A percentile compares a stretch with the other conserved stretches of the same genome.
Evolutionary conservation across 371 early-diverging fungal genomes (phyloP).

Genomic region (Syncephalastrum racemosum): DNA sequence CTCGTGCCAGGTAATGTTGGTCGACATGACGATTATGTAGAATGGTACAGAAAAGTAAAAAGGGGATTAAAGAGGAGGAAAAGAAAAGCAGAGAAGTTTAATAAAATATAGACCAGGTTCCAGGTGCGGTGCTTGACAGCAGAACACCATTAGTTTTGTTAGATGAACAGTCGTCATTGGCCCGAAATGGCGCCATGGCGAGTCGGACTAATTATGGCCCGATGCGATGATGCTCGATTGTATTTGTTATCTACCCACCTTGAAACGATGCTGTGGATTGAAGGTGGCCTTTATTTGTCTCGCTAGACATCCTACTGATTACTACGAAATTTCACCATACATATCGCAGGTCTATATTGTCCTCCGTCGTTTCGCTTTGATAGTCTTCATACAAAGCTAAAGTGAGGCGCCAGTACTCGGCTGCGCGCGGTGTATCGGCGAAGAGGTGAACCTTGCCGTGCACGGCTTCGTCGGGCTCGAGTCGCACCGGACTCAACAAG

Average conservation of each 20-base stretch:
- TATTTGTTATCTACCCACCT: too few relatives aligned
- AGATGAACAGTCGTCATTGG: constrained; percentile 2
- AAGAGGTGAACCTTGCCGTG: constrained; percentile 16
- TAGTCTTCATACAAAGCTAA: background rate
- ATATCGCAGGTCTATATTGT: constrained; percentile 6
- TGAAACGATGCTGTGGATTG: too few relatives aligned
- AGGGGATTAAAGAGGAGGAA: background rate
- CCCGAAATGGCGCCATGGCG: constrained; percentile 7
- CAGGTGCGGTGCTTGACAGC: too few relatives aligned
- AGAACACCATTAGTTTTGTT: background rate
- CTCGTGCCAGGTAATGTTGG: constrained; percentile 92
- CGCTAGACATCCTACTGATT: too few relatives aligned
- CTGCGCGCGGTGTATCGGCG: constrained; percentile 10
- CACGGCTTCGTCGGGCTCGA: constrained; percentile 13
- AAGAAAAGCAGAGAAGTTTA: too few relatives aligned
- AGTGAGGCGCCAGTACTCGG: constrained; percentile 9
- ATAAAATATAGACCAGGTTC: background rate
- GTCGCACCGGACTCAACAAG: constrained; percentile 5
- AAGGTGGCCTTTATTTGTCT: too few relatives aligned
- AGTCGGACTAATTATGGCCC: too few relatives aligned
- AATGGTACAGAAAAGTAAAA: background rate
- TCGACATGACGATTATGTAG: constrained; percentile 42
- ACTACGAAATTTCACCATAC: constrained; percentile 1
- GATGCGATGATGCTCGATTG: too few relatives aligned
- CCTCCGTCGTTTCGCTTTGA: constrained; percentile 2